These are phyloP conservation scores for Talaromyces ruber DNA, from an alignment of 495 filamentous ascomycete genomes.

Conservation along the genomic window DNA sequence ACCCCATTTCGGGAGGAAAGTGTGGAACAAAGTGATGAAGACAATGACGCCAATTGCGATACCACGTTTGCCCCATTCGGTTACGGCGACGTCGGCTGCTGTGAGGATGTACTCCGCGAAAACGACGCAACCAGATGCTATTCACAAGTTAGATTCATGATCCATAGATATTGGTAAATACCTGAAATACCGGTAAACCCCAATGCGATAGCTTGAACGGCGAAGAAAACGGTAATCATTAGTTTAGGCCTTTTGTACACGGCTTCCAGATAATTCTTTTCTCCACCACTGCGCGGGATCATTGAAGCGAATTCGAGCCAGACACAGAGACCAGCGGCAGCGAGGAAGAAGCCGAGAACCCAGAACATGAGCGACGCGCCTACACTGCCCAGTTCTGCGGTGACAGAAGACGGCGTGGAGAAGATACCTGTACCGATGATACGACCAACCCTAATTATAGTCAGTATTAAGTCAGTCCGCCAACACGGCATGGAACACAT, in stretches of 20 bases:
- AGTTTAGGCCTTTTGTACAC: slow-evolving; percentile 57
- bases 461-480: too few relatives aligned
- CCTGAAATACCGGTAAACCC: slow-evolving; percentile 46
- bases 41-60: slow-evolving; percentile 23
- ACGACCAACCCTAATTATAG: slow-evolving; percentile 39
- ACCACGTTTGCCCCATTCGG: slow-evolving; percentile 23
- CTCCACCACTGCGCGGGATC: slow-evolving; percentile 57
- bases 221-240: slow-evolving; percentile 54
- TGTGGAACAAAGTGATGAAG: slow-evolving; percentile 21
- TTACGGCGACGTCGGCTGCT: slow-evolving; percentile 15
- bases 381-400: slow-evolving; percentile 53
- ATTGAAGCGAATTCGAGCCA: slow-evolving; percentile 60
- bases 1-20: slow-evolving; percentile 17
- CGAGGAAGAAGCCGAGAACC: slow-evolving; percentile 50
- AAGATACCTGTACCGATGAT: slow-evolving; percentile 70
- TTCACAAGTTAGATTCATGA: not conserved
- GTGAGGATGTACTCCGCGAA: slow-evolving; percentile 33
- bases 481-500: not conserved
- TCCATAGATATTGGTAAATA: not conserved
- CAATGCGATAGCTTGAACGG: slow-evolving; percentile 53
- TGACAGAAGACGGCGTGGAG: slow-evolving; percentile 56
- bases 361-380: slow-evolving; percentile 55
- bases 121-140: slow-evolving; percentile 21
- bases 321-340: slow-evolving; percentile 49
- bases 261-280: slow-evolving; percentile 67